Evolutionary conservation across 1,284 basidiomycete species (phyloP).

Genomic region (Clitocybe nebularis): DNA sequence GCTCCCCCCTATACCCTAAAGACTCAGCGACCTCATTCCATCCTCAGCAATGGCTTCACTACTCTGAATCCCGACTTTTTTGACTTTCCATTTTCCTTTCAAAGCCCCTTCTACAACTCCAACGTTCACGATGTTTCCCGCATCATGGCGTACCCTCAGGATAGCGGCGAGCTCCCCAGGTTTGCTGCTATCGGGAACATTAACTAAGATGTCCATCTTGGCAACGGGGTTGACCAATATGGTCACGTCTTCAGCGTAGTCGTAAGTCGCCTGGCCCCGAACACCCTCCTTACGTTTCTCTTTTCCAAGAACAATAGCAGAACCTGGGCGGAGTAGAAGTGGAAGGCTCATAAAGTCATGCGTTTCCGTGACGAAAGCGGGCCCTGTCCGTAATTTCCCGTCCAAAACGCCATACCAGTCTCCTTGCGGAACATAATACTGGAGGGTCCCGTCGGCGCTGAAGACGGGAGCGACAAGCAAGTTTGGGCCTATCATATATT

Average conservation of each 20-base stretch:
- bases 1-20: no score
- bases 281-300: slow-evolving; percentile 20
- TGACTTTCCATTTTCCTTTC: slow-evolving; percentile 15
- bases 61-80: slow-evolving; percentile 13
- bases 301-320: slow-evolving; percentile 44
- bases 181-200: slow-evolving; percentile 13
- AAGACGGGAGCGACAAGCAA: slow-evolving; percentile 59
- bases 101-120: slow-evolving; percentile 7
- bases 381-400: slow-evolving; percentile 26
- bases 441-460: slow-evolving; percentile 40
- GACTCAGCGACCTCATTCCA: no score
- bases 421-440: slow-evolving; percentile 53
- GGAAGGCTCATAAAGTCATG: slow-evolving; percentile 43
- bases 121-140: slow-evolving; percentile 8
- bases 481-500: slow-evolving; percentile 54
- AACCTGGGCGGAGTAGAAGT: slow-evolving; percentile 45
- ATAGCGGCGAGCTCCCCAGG: slow-evolving; percentile 14
- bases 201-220: slow-evolving; percentile 10
- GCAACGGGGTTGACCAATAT: slow-evolving; percentile 39
- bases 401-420: slow-evolving; percentile 46
- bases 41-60: no score
- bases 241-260: slow-evolving; percentile 38
- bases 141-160: slow-evolving; percentile 10
- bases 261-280: slow-evolving; percentile 42
- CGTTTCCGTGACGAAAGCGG: slow-evolving; percentile 37